A percentile compares a stretch with the other conserved stretches of the same genome.
These are phyloP conservation scores for Agastache rugosa DNA, from an alignment of 257 asterid genomes.

Conservation along the genomic window DNA sequence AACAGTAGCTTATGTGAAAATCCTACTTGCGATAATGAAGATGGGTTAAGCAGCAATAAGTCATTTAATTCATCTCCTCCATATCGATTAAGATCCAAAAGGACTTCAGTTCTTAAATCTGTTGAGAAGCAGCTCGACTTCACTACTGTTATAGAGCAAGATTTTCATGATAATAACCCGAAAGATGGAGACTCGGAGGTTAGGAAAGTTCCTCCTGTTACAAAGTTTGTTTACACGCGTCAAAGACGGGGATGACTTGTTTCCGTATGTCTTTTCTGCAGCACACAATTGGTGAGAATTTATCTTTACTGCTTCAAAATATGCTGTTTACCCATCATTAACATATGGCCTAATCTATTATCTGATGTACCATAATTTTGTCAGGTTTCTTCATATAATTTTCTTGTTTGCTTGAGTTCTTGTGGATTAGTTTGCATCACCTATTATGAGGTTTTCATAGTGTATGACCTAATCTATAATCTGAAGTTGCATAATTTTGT, in stretches of 20 bases:
- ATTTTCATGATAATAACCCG: conserved; percentile 32
- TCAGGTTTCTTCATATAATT: background rate
- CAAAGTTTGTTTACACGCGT: conserved; percentile 56
- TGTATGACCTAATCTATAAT: background rate
- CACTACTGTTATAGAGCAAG: conserved; percentile 48
- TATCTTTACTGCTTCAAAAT: background rate
- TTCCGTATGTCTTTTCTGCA: background rate
- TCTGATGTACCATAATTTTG: background rate
- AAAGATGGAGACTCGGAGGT: conserved; percentile 49
- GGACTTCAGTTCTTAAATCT: conserved; percentile 72
- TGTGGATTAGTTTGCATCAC: background rate
- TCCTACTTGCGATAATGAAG: conserved; percentile 40
- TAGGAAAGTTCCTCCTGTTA: conserved; percentile 52
- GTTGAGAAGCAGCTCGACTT: conserved; percentile 96
- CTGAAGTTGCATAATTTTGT: conserved; percentile 4
- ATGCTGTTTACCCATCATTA: background rate
- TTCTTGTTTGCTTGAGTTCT: background rate
- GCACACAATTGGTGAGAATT: conserved; percentile 15
- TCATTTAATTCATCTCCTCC: conserved; percentile 87
- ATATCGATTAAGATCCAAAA: conserved; percentile 69
- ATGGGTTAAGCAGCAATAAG: conserved; percentile 45
- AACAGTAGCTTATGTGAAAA: conserved; percentile 41
- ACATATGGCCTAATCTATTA: background rate
- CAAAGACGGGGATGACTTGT: conserved; percentile 58
- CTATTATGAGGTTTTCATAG: background rate